phyloP scores from a whole-genome alignment of 2,329 filamentous ascomycete species.

The Lecanosticta acicola region DNA sequence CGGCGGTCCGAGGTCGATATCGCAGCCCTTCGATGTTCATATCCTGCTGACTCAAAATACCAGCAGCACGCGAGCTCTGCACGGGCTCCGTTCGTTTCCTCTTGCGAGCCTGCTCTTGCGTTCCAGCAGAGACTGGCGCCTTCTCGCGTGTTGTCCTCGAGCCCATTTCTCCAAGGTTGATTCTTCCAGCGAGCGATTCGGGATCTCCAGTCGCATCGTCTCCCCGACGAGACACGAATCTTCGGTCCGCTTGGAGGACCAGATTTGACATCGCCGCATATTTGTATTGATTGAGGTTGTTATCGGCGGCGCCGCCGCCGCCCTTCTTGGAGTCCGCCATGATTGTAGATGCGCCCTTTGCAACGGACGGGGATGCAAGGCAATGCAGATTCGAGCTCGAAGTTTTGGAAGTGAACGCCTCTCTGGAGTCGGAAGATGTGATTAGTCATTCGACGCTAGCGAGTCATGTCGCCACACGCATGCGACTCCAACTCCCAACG shows the following conservation, averaged over 20 bases:
- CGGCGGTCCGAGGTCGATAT: conserved; percentile 85
- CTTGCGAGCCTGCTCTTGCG: conserved; percentile 67
- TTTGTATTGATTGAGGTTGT: conserved; percentile 36
- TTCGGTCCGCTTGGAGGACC: conserved; percentile 98
- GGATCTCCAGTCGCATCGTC: conserved; percentile 97
- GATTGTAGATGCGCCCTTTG: conserved; percentile 1
- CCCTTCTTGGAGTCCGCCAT: conserved; percentile 31
- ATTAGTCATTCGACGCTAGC: background rate
- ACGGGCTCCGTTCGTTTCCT: conserved; percentile 68
- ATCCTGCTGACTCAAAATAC: conserved; percentile 78
- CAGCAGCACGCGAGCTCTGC: conserved; percentile 61
- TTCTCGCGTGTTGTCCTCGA: conserved; percentile 71
- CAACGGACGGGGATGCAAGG: background rate
- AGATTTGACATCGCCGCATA: conserved; percentile 78
- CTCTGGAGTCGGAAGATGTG: background rate
- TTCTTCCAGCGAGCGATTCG: conserved; percentile 88
- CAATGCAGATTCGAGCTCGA: no score
- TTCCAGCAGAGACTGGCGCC: conserved; percentile 60
- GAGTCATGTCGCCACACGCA: background rate
- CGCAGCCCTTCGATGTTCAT: conserved; percentile 83
- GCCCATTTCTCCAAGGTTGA: conserved; percentile 94
- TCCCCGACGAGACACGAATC: conserved; percentile 84
- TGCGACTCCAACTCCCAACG: background rate
- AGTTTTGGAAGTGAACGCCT: background rate
- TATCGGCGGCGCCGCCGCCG: conserved; percentile 29